Base-by-base conservation (phyloP, 1,284 basidiomycete genomes). In the Heterobasidion occidentale region DNA sequence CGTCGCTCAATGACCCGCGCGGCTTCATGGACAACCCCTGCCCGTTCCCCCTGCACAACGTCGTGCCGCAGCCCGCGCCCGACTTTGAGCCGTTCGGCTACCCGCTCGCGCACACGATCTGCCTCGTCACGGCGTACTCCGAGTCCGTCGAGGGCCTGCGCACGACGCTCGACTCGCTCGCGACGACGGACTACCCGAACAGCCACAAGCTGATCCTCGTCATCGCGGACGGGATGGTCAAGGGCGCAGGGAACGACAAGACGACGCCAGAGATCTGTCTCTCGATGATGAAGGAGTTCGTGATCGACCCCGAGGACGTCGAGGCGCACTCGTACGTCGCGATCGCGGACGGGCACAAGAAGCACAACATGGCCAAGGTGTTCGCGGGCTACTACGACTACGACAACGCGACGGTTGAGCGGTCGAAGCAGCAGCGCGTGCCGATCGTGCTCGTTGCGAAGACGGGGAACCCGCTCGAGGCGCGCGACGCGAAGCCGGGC, bases 291-390 rank as follows among this genome's bases (percentile, higher is more conserved):
- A 94, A 90, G 74, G 95, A 99, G 49, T 83, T 98, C 56, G 76
- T 98, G 58, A 79, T 93, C n/a, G 76, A 85, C 0, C 81, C 86
- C 0, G 77, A 88, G 36, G 92, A 98, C 59, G 94, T 98, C 52
- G 93, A 98, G 69, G 78, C 94, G 8, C 90, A 97, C 67, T 97
- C 94, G 52, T 99, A 99, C 68, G 94, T 98, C 50, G 94, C 97
- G 59, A 98, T 99, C 65, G 97, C 97, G 27, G 95, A 99, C 70
- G 97, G 97, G 36, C 93, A 98, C 78, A 99, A 98, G 77, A 83
- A 93, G 20, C 96, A 98, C 79, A 99, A 99, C 73, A 97, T 97
- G 94, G 96, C 96, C 58, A 96, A 96, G 76, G 94, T 99, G 48
- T 98, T 90, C 66, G 94, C 96, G 36, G 97, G 97, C 4, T 99